Percentiles rank a stretch among this genome's conserved stretches.
phyloP scores from a whole-genome alignment of 2,329 filamentous ascomycete species.

The Albifimbria verrucaria region DNA sequence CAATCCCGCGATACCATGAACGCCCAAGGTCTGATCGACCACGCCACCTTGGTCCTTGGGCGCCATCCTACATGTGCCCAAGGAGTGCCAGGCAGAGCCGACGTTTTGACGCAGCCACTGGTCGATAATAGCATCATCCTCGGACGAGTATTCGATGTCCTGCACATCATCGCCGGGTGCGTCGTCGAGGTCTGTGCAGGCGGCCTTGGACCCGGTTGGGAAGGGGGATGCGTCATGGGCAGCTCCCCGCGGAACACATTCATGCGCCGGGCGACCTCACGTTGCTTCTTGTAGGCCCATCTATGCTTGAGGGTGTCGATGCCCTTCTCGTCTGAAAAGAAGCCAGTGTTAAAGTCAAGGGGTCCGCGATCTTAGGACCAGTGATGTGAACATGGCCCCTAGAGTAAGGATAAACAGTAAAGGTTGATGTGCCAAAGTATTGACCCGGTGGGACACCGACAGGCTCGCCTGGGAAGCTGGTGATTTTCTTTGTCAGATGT shows the following conservation, averaged over 20 bases:
- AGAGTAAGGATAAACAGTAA: conserved; percentile 44
- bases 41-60: conserved; percentile 37
- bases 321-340: conserved; percentile 41
- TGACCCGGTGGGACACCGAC: conserved; percentile 34
- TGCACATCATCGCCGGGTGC: conserved; percentile 17
- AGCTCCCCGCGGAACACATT: not conserved
- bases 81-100: conserved; percentile 42
- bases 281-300: conserved; percentile 52
- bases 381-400: conserved; percentile 61
- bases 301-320: conserved; percentile 23
- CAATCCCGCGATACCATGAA: conserved; percentile 38
- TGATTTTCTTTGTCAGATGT: not conserved
- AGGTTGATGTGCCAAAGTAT: conserved; percentile 51
- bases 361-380: conserved; percentile 34
- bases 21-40: conserved; percentile 29
- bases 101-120: conserved; percentile 38
- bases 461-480: conserved; percentile 39
- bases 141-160: conserved; percentile 44
- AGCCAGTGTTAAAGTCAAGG: conserved; percentile 57
- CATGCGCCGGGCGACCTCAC: conserved; percentile 31
- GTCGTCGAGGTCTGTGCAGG: conserved; percentile 29
- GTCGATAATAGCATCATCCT: conserved; percentile 49
- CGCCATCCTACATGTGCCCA: conserved; percentile 45
- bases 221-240: not conserved
- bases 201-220: not conserved